Evolutionary conservation across 1,139 yeast species (phyloP), one percentile per base, ranked within the genome.

Genomic region (Kodamaea suecica): DNA sequence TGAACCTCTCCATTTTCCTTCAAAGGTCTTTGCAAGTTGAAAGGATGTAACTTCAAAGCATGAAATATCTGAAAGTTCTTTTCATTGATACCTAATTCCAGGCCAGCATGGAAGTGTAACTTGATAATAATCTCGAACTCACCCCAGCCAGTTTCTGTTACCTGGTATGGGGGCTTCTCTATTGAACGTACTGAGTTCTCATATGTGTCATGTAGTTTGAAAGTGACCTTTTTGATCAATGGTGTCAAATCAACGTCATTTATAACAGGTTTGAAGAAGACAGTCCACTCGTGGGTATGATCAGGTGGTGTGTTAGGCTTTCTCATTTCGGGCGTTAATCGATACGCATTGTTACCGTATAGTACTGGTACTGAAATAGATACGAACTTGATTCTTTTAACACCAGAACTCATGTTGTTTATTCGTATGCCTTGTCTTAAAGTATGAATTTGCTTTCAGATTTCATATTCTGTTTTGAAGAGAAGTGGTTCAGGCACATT

Each of bases 131-230:
- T 84, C 53, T 92, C 99, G 61, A 92, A 92, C 59, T 92, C 99
- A 43, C 99, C 99, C 99, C 99, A 92, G 0, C 99, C 99, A 0
- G 97, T 86, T 54, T 94, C 99, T 1, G 96, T 85, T 10, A 92
- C 90, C 56, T 90, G 95, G 51, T 84, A 92, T 0, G 98, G 98
- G 2, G 97, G 97, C 23, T 71, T 59, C 45, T 92, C 98, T 5
- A 92, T 72, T 1, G 94, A 73, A 39, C 99, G 66, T 12, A 88
- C 78, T 1, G 97, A 79, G 48, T 81, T 85, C 9, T 83, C 84
- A 52, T 92, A 92, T 0, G 98, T 92, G 47, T 92, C 98, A 57
- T 92, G 98, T 25, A 92, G 69, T 56, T 94, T 92, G 68, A 90
- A 92, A 0, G 92, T 90, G 2, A 94, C 97, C 55, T 86, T 83